A percentile compares a stretch with the other conserved stretches of the same genome.
Conservation (phyloP, 2,329 filamentous ascomycete species). For the Akanthomyces dipterigenus region DNA sequence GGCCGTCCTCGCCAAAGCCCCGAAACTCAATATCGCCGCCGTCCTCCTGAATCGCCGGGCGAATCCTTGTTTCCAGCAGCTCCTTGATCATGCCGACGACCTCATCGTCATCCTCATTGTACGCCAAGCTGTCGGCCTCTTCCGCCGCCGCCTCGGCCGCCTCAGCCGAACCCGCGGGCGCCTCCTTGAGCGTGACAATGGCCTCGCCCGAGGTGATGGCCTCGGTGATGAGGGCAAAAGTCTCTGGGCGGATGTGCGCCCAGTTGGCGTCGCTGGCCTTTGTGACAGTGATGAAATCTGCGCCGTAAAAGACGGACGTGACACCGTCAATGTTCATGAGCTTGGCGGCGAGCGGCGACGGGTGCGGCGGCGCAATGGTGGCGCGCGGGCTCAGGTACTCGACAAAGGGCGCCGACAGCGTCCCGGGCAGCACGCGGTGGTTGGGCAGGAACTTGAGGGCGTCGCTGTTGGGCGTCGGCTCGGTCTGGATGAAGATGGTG, state of each 20-base stretch:
- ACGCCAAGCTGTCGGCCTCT: constrained; percentile 67
- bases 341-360: constrained; percentile 83
- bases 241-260: constrained; percentile 91
- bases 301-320: constrained; percentile 88
- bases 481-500: constrained; percentile 96
- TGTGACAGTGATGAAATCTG: constrained; percentile 94
- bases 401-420: constrained; percentile 68
- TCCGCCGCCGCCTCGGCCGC: constrained; percentile 28
- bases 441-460: constrained; percentile 96
- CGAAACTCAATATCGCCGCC: constrained; percentile 95
- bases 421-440: constrained; percentile 71
- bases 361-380: constrained; percentile 81
- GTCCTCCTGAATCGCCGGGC: constrained; percentile 94
- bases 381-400: constrained; percentile 88
- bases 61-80: constrained; percentile 86
- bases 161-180: constrained; percentile 38
- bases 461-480: constrained; percentile 89
- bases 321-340: constrained; percentile 92
- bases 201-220: constrained; percentile 76
- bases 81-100: constrained; percentile 99
- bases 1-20: constrained; percentile 69
- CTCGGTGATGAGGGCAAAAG: constrained; percentile 93
- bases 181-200: constrained; percentile 67
- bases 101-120: constrained; percentile 86
- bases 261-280: constrained; percentile 84